phyloP scores from a whole-genome alignment of 768 basidiomycete genomes.

The Inosperma sp. region DNA sequence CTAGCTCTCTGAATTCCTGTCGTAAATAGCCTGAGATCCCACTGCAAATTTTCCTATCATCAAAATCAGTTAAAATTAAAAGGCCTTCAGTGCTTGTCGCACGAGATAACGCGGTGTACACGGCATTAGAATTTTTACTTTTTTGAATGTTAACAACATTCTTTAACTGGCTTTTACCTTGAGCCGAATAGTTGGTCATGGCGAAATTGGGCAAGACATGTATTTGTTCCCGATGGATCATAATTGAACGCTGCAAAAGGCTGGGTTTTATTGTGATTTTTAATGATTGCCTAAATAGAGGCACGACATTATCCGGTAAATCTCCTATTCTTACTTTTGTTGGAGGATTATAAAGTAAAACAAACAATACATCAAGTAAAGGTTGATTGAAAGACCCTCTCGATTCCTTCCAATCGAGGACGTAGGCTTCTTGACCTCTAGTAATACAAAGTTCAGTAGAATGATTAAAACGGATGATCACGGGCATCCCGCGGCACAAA shows the following conservation, averaged over 20 bases:
- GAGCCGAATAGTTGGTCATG: slow-evolving; percentile 32
- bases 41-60: slow-evolving; percentile 12
- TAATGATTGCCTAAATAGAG: slow-evolving; percentile 13
- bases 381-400: slow-evolving; percentile 6
- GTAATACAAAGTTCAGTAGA: no score
- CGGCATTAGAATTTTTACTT: no score
- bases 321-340: slow-evolving; percentile 18
- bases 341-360: slow-evolving; percentile 23
- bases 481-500: slow-evolving; percentile 26
- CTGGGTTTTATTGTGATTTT: slow-evolving; percentile 14
- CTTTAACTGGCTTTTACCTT: slow-evolving; percentile 25
- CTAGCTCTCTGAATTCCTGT: no score
- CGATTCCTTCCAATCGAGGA: slow-evolving; percentile 13
- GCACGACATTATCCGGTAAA: slow-evolving; percentile 30
- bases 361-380: slow-evolving; percentile 26
- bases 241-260: slow-evolving; percentile 12
- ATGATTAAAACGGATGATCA: slow-evolving; percentile 24
- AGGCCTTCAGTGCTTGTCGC: slow-evolving; percentile 20
- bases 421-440: slow-evolving; percentile 22
- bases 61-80: slow-evolving; percentile 10
- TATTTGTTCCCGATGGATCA: slow-evolving; percentile 20
- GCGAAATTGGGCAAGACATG: slow-evolving; percentile 27
- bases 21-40: slow-evolving; percentile 11
- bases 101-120: slow-evolving; percentile 29
- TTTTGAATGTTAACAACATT: slow-evolving; percentile 28